phyloP scores from a whole-genome alignment of 2,329 filamentous ascomycete species.

The Claviceps fusiformis region DNA sequence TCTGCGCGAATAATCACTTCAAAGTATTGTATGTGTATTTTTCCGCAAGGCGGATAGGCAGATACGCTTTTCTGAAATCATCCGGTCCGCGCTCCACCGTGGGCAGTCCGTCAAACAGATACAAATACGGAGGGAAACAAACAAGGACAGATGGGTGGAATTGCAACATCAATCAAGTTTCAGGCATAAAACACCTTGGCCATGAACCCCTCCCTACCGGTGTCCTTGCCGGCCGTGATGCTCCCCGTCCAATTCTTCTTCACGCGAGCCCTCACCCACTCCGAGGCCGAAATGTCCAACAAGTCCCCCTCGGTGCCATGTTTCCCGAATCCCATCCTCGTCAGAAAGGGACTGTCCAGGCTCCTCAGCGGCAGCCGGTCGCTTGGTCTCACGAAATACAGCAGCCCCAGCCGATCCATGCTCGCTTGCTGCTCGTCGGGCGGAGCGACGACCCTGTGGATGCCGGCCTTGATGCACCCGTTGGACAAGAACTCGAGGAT shows the following conservation, averaged over 20 bases:
- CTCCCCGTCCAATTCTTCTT: conserved; percentile 2
- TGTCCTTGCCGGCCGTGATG: background rate
- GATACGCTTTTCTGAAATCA: too few relatives aligned
- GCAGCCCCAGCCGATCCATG: conserved; percentile 1
- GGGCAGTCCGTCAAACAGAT: too few relatives aligned
- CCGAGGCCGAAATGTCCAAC: conserved; percentile 2
- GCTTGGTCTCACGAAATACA: conserved; percentile 4
- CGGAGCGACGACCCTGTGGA: conserved; percentile 3
- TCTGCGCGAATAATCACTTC: too few relatives aligned
- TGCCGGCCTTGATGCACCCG: conserved; percentile 2
- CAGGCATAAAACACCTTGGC: conserved; percentile 5
- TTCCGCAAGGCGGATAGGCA: too few relatives aligned
- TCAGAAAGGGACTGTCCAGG: conserved; percentile 1
- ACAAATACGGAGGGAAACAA: too few relatives aligned
- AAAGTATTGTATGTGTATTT: too few relatives aligned
- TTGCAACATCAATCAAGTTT: background rate
- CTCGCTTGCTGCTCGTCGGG: background rate
- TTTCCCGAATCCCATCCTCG: background rate
- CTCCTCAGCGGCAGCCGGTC: conserved; percentile 3
- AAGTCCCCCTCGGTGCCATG: background rate
- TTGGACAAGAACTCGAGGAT: conserved; percentile 2
- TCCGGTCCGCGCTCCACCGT: too few relatives aligned
- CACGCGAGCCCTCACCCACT: conserved; percentile 3
- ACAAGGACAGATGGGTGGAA: too few relatives aligned
- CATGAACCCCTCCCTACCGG: conserved; percentile 1